These are phyloP conservation scores for Chamaenerion angustifolium DNA, from an alignment of 345 rosid species.

Conservation along the genomic window DNA sequence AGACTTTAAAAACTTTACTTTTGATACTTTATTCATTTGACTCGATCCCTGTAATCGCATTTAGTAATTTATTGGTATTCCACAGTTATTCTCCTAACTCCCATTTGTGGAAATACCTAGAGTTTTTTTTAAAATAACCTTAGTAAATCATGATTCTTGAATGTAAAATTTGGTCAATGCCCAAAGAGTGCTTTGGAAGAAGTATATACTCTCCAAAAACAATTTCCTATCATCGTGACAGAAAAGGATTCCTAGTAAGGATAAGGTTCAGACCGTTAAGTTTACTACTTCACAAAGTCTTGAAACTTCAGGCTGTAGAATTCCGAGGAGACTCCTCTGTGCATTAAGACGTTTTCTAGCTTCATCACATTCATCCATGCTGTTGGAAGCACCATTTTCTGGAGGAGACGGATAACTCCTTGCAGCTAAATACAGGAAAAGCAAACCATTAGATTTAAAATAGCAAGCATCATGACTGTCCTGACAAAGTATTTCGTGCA, in stretches of 20 bases:
- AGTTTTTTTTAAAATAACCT: too few relatives aligned
- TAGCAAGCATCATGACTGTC: background rate
- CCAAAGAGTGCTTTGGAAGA: background rate
- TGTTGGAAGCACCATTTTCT: slow-evolving; percentile 13
- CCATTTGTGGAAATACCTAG: too few relatives aligned
- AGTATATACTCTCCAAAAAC: background rate
- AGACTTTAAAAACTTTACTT: too few relatives aligned
- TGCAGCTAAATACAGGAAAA: too few relatives aligned
- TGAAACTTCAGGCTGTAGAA: slow-evolving; percentile 45
- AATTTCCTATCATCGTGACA: too few relatives aligned
- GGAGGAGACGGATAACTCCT: slow-evolving; percentile 10
- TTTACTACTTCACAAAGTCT: slow-evolving; percentile 50
- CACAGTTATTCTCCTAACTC: too few relatives aligned
- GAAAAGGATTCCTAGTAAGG: background rate
- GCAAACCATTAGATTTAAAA: too few relatives aligned
- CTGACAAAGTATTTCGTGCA: background rate
- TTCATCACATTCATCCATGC: slow-evolving; percentile 19
- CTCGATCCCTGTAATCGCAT: too few relatives aligned
- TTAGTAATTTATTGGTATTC: too few relatives aligned
- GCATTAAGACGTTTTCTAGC: slow-evolving; percentile 25
- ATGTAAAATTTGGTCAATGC: too few relatives aligned
- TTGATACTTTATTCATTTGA: too few relatives aligned
- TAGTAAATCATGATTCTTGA: too few relatives aligned
- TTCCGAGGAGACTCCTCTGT: slow-evolving; percentile 47
- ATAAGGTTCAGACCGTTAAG: slow-evolving; percentile 38